Evolutionary conservation across 2,329 filamentous ascomycete genomes (phyloP).

Genomic region (Venturia carpophila): DNA sequence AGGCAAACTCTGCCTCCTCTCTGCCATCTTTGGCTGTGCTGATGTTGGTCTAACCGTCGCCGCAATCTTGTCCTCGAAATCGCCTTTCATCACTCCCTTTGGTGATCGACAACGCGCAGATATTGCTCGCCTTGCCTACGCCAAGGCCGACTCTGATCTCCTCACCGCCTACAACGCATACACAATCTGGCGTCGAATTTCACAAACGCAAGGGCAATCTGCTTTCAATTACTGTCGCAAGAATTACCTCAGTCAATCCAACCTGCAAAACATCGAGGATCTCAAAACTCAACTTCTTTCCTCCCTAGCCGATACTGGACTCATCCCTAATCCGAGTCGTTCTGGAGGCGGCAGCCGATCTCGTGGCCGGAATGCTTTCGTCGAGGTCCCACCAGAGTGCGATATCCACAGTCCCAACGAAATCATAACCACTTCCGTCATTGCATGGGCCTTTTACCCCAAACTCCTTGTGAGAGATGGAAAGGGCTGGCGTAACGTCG

Average conservation of each 20-base stretch:
- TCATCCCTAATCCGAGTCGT: constrained; percentile 53
- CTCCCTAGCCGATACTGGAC: constrained; percentile 76
- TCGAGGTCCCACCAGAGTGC: constrained; percentile 68
- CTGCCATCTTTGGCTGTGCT: constrained; percentile 79
- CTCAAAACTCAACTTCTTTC: constrained; percentile 85
- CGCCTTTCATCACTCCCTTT: constrained; percentile 82
- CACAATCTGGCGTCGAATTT: constrained; percentile 75
- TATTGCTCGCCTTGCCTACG: constrained; percentile 68
- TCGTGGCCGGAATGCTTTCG: constrained; percentile 70
- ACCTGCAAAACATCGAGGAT: constrained; percentile 86
- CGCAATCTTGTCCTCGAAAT: constrained; percentile 89
- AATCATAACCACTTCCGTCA: constrained; percentile 66
- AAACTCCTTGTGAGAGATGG: constrained; percentile 79
- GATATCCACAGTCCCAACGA: constrained; percentile 76
- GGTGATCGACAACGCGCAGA: constrained; percentile 77
- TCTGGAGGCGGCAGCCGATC: constrained; percentile 24
- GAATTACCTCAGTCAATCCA: constrained; percentile 86
- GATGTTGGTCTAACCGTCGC: constrained; percentile 89
- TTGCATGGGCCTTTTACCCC: constrained; percentile 93
- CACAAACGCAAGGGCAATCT: constrained; percentile 59
- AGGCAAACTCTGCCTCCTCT: constrained; percentile 83
- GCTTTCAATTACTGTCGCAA: constrained; percentile 91
- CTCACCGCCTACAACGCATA: constrained; percentile 94
- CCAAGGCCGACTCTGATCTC: constrained; percentile 80
- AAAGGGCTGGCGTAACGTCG: constrained; percentile 82